These are phyloP conservation scores for Millerozyma miso DNA, from an alignment of 805 yeast genomes.

Conservation along the genomic window DNA sequence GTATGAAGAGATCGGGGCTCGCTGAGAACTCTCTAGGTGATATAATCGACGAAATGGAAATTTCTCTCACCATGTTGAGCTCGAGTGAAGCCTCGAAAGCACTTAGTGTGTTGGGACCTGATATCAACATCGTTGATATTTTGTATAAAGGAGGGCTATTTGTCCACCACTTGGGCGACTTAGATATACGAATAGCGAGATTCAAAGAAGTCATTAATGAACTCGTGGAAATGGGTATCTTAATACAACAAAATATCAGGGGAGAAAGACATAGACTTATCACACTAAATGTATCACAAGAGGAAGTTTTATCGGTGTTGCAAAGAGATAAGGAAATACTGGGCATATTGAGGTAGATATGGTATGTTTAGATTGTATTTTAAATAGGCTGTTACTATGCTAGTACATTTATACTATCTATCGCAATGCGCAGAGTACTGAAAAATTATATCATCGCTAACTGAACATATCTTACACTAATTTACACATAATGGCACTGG, in stretches of 20 bases:
- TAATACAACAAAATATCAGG: constrained; percentile 61
- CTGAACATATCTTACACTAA: background rate
- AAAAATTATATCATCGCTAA: background rate
- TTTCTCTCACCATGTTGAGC: constrained; percentile 42
- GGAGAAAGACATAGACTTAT: constrained; percentile 67
- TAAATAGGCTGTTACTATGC: too few species aligned
- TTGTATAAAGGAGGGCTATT: constrained; percentile 20
- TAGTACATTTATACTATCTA: too few species aligned
- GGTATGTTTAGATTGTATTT: too few species aligned
- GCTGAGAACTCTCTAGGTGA: constrained; percentile 75
- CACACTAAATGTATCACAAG: constrained; percentile 65
- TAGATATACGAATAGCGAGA: constrained; percentile 49
- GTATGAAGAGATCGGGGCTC: constrained; percentile 62
- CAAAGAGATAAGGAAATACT: constrained; percentile 42
- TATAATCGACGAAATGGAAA: constrained; percentile 69
- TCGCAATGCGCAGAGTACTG: background rate
- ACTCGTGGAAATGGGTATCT: constrained; percentile 72
- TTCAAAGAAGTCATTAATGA: constrained; percentile 61
- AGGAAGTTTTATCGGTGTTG: constrained; percentile 60
- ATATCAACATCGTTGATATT: constrained; percentile 15
- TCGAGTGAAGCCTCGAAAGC: constrained; percentile 17
- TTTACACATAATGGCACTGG: constrained; percentile 19
- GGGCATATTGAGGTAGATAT: background rate
- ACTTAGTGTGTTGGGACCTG: constrained; percentile 13
- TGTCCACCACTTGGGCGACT: constrained; percentile 17